Evolutionary conservation across 2,329 filamentous ascomycete species (phyloP).

Genomic region (Alternaria angustiovoidea): DNA sequence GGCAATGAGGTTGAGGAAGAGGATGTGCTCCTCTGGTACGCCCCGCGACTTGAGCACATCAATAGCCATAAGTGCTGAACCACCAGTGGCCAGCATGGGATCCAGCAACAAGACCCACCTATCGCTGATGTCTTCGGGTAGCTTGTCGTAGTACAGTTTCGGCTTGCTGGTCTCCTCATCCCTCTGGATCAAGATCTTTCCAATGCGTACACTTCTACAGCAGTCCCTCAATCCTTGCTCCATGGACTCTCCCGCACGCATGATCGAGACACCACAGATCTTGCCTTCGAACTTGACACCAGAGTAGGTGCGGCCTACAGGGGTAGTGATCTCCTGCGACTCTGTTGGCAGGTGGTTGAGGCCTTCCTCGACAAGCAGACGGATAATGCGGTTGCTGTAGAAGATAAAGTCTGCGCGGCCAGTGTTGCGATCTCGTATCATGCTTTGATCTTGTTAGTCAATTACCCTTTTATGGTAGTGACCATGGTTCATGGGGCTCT

Average conservation of each 20-base stretch:
- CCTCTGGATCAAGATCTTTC: constrained; percentile 96
- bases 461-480: background rate
- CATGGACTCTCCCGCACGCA: constrained; percentile 98
- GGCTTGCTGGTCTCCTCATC: constrained; percentile 94
- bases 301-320: constrained; percentile 85
- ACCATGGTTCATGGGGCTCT: constrained; percentile 54
- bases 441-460: constrained; percentile 62
- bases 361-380: constrained; percentile 93
- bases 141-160: constrained; percentile 96
- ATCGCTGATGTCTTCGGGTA: constrained; percentile 90
- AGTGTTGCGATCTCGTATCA: constrained; percentile 92
- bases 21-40: constrained; percentile 91
- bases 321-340: constrained; percentile 87
- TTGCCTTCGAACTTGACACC: constrained; percentile 97
- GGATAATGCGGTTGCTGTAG: constrained; percentile 98
- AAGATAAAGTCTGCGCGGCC: constrained; percentile 97
- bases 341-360: constrained; percentile 95
- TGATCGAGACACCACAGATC: constrained; percentile 98
- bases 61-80: constrained; percentile 95
- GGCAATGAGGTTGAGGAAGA: constrained; percentile 97
- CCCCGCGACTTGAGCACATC: constrained; percentile 89
- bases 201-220: constrained; percentile 96
- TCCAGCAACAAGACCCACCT: constrained; percentile 94
- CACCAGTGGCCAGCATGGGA: constrained; percentile 99
- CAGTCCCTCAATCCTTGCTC: constrained; percentile 96